Percentiles rank a stretch among this genome's conserved stretches.
phyloP scores from a whole-genome alignment of 2,329 filamentous ascomycete genomes.

The Cryphonectria carpinicola region DNA sequence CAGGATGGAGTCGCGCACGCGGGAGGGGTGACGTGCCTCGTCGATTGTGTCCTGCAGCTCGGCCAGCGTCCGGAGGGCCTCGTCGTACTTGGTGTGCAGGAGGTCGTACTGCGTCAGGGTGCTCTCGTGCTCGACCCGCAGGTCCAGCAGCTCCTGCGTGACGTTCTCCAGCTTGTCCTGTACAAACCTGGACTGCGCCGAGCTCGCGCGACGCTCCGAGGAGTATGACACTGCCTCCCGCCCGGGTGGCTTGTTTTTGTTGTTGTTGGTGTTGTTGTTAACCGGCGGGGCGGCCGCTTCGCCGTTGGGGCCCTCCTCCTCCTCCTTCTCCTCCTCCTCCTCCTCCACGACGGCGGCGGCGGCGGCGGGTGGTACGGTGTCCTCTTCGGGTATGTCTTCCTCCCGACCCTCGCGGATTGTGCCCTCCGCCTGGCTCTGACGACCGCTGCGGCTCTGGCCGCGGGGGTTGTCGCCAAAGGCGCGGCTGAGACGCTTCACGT shows the following conservation, averaged over 20 bases:
- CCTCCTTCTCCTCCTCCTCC: neutral
- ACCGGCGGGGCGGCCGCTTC: conserved; percentile 41
- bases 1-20: conserved; percentile 58
- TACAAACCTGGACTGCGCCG: conserved; percentile 82
- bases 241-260: too few relatives aligned
- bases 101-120: conserved; percentile 80
- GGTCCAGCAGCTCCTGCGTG: conserved; percentile 86
- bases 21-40: conserved; percentile 69
- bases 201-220: conserved; percentile 59
- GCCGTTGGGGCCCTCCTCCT: conserved; percentile 37
- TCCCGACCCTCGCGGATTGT: conserved; percentile 59
- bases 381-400: conserved; percentile 39
- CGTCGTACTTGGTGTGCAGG: conserved; percentile 87
- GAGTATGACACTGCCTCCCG: conserved; percentile 28
- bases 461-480: conserved; percentile 55
- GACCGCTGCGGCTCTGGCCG: conserved; percentile 58
- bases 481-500: conserved; percentile 48
- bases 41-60: conserved; percentile 86
- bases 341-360: too few relatives aligned
- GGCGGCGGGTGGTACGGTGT: conserved; percentile 19
- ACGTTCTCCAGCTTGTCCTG: conserved; percentile 91
- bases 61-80: conserved; percentile 78
- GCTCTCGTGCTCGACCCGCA: conserved; percentile 87
- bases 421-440: conserved; percentile 57
- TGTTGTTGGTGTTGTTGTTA: conserved; percentile 37